Evolutionary conservation across 1,284 basidiomycete species (phyloP).

Genomic region (Sporisorium iseilematis-ciliati): DNA sequence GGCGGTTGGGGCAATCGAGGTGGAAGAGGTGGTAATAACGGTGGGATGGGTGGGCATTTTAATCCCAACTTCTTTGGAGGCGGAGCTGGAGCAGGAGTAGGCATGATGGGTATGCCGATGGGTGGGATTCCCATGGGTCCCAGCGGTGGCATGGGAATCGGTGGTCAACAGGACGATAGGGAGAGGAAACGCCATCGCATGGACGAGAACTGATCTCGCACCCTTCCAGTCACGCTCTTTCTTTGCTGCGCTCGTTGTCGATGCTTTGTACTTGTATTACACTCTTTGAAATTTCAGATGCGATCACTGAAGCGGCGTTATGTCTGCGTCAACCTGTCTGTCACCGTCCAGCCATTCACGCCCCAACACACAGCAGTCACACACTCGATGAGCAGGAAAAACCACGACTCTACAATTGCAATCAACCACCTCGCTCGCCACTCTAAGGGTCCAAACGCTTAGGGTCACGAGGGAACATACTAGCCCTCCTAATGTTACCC

Average conservation of each 20-base stretch:
- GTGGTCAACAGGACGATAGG: constrained; percentile 34
- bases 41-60: constrained; percentile 34
- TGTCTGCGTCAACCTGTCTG: no score
- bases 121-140: constrained; percentile 19
- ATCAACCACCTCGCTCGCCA: neutral
- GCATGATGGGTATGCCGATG: constrained; percentile 51
- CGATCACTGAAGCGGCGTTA: no score
- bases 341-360: no score
- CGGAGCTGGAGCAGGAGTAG: constrained; percentile 3
- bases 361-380: no score
- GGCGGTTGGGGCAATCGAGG: constrained; percentile 20
- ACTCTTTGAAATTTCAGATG: no score
- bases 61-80: constrained; percentile 60
- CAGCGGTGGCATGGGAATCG: constrained; percentile 9
- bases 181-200: constrained; percentile 56
- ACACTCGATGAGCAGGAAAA: neutral
- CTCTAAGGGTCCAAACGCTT: constrained; percentile 68
- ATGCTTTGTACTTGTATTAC: constrained; percentile 9
- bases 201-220: constrained; percentile 42
- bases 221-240: neutral
- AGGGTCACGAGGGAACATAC: constrained; percentile 83
- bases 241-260: neutral
- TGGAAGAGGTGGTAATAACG: constrained; percentile 21
- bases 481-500: constrained; percentile 93
- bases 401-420: neutral